Evolutionary conservation across 1,139 yeast genomes (phyloP).

Genomic region (Lodderomyces margitis): DNA sequence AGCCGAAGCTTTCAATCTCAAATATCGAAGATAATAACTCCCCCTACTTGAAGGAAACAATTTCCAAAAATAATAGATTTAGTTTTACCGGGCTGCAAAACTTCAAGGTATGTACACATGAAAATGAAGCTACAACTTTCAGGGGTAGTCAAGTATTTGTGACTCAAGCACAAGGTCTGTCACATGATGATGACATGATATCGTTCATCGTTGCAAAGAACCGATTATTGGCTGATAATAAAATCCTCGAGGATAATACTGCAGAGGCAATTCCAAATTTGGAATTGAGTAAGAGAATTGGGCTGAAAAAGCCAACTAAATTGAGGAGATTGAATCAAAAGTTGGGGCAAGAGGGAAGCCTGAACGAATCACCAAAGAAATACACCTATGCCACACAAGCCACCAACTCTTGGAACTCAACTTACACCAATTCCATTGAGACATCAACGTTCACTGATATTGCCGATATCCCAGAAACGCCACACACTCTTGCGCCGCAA

Average conservation of each 20-base stretch:
- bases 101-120: not conserved
- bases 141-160: not conserved
- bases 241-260: not conserved
- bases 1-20: no score
- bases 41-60: not conserved
- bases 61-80: not conserved
- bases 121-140: not conserved
- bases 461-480: not conserved
- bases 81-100: no score
- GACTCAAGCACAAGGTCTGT: not conserved
- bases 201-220: slow-evolving; percentile 4
- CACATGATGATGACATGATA: slow-evolving; percentile 1
- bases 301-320: not conserved
- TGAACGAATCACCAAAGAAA: not conserved
- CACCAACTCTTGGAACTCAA: not conserved
- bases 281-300: not conserved
- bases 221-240: not conserved
- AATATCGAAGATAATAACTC: no score
- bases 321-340: not conserved
- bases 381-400: not conserved
- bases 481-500: not conserved
- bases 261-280: not conserved
- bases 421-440: not conserved
- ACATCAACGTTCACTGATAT: not conserved
- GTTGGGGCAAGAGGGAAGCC: not conserved